Conservation (phyloP, 2,329 filamentous ascomycete species). For the Penicillium brevicompactum region DNA sequence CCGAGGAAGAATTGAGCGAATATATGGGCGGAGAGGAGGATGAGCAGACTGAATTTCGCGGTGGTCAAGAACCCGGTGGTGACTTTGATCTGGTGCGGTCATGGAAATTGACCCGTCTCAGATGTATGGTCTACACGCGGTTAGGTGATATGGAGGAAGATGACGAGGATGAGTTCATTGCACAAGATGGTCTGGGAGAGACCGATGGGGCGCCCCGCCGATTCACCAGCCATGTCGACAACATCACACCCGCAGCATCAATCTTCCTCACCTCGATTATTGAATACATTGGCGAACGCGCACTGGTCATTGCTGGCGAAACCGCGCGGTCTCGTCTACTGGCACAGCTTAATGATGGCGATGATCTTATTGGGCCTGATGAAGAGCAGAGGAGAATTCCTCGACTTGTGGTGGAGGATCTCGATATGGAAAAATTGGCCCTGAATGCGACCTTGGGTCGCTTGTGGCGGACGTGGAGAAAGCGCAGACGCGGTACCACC, state of each 20-base stretch:
- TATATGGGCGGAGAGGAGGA: constrained; percentile 80
- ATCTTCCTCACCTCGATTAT: constrained; percentile 96
- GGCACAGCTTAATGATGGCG: constrained; percentile 52
- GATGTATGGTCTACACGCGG: constrained; percentile 98
- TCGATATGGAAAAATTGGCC: constrained; percentile 90
- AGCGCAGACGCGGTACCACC: constrained; percentile 54
- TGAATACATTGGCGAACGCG: constrained; percentile 91
- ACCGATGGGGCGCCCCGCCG: constrained; percentile 58
- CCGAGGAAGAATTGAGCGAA: constrained; percentile 83
- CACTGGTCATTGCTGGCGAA: constrained; percentile 82
- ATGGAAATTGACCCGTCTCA: constrained; percentile 89
- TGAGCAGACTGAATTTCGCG: constrained; percentile 67
- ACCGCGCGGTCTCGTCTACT: constrained; percentile 61
- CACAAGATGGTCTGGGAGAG: constrained; percentile 72
- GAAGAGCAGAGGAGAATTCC: constrained; percentile 52
- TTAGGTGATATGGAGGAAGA: constrained; percentile 97
- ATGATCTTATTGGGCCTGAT: constrained; percentile 55
- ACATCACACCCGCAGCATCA: constrained; percentile 85
- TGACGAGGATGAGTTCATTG: constrained; percentile 87
- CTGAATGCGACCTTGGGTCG: constrained; percentile 85
- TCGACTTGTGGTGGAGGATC: constrained; percentile 79
- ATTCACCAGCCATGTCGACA: constrained; percentile 59
- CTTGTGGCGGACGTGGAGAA: constrained; percentile 95
- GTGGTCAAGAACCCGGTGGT: constrained; percentile 52
- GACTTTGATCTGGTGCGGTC: constrained; percentile 89